Base-by-base conservation (phyloP, 768 basidiomycete species). In the Panaeolus cyanescens region DNA sequence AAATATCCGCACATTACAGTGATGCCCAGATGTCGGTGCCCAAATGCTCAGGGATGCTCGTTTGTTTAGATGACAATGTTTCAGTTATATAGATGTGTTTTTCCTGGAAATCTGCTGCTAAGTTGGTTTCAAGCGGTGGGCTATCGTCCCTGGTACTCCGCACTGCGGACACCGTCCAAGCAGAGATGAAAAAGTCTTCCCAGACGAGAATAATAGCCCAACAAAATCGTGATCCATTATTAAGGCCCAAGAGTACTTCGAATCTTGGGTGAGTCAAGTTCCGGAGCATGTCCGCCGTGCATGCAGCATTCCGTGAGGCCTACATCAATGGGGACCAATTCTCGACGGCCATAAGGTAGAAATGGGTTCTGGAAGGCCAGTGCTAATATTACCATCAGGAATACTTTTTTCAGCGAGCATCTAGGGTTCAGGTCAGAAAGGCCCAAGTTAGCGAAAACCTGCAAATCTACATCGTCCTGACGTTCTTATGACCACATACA, bases 121-220 rank as follows among this genome's bases (percentile, higher is more conserved):
- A 39, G 37, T 39, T 22, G 22, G 39, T 42, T 42, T 42, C 7
- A n/a, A 20, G 19, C 39, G 19, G 39, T 22, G 39, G 39, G 45
- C 30, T 50, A 50, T 50, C 45, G 45, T 50, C 45, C 45, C 45
- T 50, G 45, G 22, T 50, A 50, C 45, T 50, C 39, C 39, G 39
- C 39, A 42, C n/a, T 42, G 39, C 19, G 39, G 39, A 22, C 20
- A 22, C 10, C 12, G 39, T 3, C n/a, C 39, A 42, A 8, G n/a
- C n/a, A 12, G 19, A 42, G 9, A 4, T 22, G 39, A 42, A 22
- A 42, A n/a, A 22, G 6, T 8, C 12, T 30, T 50, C 22, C 25
- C 15, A 10, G 45, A 50, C 19, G 22, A 28, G 25, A 13, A 28
- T 5, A 50, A 15, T 15, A 25, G n/a, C 30, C 45, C 25, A 50